Evolutionary conservation across 1,284 basidiomycete genomes (phyloP).

Genomic region (Puccinia coronata): DNA sequence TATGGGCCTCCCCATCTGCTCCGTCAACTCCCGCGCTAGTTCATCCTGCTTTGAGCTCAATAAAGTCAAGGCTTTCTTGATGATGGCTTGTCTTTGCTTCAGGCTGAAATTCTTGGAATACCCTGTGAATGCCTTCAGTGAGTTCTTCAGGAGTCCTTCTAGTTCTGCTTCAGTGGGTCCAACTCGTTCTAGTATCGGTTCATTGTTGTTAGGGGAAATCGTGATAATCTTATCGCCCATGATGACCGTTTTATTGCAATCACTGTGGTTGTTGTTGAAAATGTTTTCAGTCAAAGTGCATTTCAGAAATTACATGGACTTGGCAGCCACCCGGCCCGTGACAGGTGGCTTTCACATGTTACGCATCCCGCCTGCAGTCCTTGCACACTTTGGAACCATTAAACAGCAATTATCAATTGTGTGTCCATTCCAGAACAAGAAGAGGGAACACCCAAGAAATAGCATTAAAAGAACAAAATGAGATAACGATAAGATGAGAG

Average conservation of each 20-base stretch:
- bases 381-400: no score
- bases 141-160: slow-evolving; percentile 61
- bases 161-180: slow-evolving; percentile 63
- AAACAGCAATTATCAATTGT: no score
- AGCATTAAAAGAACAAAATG: background rate
- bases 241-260: background rate
- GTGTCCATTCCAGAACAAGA: background rate
- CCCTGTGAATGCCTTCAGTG: slow-evolving; percentile 21
- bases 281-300: background rate
- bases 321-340: no score
- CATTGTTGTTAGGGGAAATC: slow-evolving; percentile 62
- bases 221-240: slow-evolving; percentile 58
- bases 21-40: slow-evolving; percentile 72
- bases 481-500: background rate
- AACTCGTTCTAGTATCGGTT: slow-evolving; percentile 60
- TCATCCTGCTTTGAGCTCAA: slow-evolving; percentile 72
- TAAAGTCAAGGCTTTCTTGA: slow-evolving; percentile 65
- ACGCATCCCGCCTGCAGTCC: background rate
- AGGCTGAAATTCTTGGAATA: slow-evolving; percentile 63
- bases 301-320: background rate
- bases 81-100: slow-evolving; percentile 74
- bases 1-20: slow-evolving; percentile 83
- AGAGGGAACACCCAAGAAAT: no score
- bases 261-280: background rate
- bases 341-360: background rate